Evolutionary conservation across 139 green algal species (phyloP), one percentile per base, ranked within the genome.

Genomic region (Yamagishiella unicocca): DNA sequence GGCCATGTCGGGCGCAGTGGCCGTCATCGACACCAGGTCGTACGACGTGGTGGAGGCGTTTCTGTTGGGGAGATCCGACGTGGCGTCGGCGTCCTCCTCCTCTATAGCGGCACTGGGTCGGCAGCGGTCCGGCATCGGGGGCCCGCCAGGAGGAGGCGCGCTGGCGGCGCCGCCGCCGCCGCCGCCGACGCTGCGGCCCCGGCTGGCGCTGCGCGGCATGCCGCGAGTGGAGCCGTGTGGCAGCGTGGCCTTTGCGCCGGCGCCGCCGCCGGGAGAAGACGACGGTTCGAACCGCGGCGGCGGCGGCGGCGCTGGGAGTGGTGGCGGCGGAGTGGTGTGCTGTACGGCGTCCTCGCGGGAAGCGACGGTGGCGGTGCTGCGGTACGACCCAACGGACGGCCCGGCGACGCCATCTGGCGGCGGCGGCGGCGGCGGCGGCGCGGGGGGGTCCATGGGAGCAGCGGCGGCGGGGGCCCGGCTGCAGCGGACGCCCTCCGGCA

Each of bases 21-120:
- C 46, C 4, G 82, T 89, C 1, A 8, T 91, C 1, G 88, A 91
- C 67, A 83, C 75, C 2, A 75, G 81, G 9, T 86, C 74, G 2
- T 89, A 87, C 40, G 82, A 88, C 27, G n/a, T 91, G 4, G 38
- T 77, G 27, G 81, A 88, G 46, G 78, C 78, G 46, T 84, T 82
- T 75, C 77, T 80, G 62, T 45, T 79, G 35, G 64, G 43, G 4
- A 35, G 77, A 27, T 7, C 35, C n/a, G 37, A 71, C 10, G 58
- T 14, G 31, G 66, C 19, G 38, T 64, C 55, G 45, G 53, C 21
- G 27, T 62, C 25, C 27, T 72, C 33, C 46, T 67, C 53, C 29
- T 37, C 45, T 53, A 10, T 78, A 40, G 38, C 7, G 70, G 38
- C 40, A 8, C 40, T 78, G 70, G 72, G 72, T 6, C 42, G 45